Base-by-base conservation (phyloP, 2,329 filamentous ascomycete species). In the Aureobasidium sp. region DNA sequence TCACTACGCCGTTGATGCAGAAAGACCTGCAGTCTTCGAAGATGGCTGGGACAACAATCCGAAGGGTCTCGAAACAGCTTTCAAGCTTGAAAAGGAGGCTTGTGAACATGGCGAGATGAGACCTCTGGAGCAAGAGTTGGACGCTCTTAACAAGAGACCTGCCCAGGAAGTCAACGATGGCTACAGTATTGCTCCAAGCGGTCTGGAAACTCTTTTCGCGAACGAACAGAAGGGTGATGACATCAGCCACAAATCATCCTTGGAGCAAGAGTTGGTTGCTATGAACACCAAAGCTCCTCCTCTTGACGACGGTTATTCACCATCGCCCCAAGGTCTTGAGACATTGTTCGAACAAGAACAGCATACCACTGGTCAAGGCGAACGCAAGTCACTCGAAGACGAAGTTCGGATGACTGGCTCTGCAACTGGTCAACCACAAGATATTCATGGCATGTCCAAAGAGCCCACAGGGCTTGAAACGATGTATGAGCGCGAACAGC, bases 401-500 rank as follows among this genome's bases (percentile, higher is more conserved):
- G 63, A 65, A 25, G 36, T 64, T 48, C 49, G 37, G 9, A 27
- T 14, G 42, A 21, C 21, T 9, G 34, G 27, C 32, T n/a, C 14
- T 44, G 7, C 39, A 21, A 10, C 25, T 2, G n/a, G 14, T 3
- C 16, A 14, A 16, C 29, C 29, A 58, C 30, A 44, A 16, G 14
- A 57, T 21, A 25, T 6, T n/a, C 27, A 42, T 9, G 61, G 59
- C 10, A 63, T 62, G 10, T 42, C 32, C n/a, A 59, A 50, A 8
- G 30, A 54, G 39, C 76, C 79, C 0, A 76, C 80, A 65, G 79
- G 79, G 3, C 69, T 82, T 34, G 76, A 83, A 65, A 78, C 75
- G 10, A 77, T 76, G 47, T 82, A 78, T 65, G 67, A 69, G 3
- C 72, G 78, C 61, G 81, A 82, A 64, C 47, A 53, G 13, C 5